A percentile compares a stretch with the other conserved stretches of the same genome.
Evolutionary conservation across 163 green algal species (phyloP).

Genomic region (Scenedesmus sp.): DNA sequence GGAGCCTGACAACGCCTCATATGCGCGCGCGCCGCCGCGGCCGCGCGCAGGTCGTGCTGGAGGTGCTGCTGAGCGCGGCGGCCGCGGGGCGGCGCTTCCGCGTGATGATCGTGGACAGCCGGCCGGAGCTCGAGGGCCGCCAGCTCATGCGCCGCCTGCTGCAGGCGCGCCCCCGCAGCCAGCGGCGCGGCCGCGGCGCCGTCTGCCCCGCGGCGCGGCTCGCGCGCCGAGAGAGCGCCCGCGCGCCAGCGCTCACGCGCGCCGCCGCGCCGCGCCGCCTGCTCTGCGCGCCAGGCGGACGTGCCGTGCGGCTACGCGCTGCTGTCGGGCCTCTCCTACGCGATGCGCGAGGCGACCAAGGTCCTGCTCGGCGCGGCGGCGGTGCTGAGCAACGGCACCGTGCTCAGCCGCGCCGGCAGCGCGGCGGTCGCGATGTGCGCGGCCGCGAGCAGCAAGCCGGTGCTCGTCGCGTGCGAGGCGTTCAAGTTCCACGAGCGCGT

Average conservation of each 20-base stretch:
- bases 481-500: conserved; percentile 99
- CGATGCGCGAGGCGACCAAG: conserved; percentile 73
- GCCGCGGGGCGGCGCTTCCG: conserved; percentile 50
- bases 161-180: conserved; percentile 20
- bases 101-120: conserved; percentile 91
- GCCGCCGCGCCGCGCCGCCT: too few relatives aligned
- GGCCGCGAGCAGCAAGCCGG: conserved; percentile 71
- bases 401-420: conserved; percentile 85
- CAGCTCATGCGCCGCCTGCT: conserved; percentile 61
- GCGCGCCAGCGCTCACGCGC: too few relatives aligned
- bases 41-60: conserved; percentile 31
- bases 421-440: conserved; percentile 89
- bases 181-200: too few relatives aligned
- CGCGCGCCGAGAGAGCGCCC: too few relatives aligned
- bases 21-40: not conserved
- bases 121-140: conserved; percentile 85
- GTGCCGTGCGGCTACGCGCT: conserved; percentile 88
- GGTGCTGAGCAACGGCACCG: conserved; percentile 93
- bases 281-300: conserved; percentile 50
- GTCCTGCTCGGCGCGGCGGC: conserved; percentile 92
- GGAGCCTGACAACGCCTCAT: too few relatives aligned
- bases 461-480: conserved; percentile 94
- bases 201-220: too few relatives aligned
- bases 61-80: conserved; percentile 43
- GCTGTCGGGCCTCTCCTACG: conserved; percentile 83